Conservation (phyloP, 148 eudicot species). For the Fallopia convolvulus region DNA sequence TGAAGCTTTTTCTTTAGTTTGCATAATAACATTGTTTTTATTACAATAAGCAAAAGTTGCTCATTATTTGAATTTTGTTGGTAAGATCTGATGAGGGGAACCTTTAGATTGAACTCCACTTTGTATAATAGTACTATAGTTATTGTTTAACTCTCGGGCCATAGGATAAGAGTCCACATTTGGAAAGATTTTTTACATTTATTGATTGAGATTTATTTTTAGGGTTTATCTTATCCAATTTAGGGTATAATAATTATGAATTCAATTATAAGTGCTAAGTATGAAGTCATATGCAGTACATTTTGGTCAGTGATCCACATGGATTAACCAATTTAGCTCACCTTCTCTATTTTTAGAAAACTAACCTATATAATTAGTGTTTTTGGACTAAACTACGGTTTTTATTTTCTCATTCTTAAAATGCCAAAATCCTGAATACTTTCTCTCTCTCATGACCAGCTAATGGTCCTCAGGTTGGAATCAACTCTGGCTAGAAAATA, state of each 20-base stretch:
- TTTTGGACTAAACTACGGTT: background rate
- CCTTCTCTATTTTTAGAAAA: background rate
- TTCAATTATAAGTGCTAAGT: background rate
- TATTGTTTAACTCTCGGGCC: background rate
- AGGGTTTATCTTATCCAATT: too few relatives aligned
- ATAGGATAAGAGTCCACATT: too few relatives aligned
- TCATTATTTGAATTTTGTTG: background rate
- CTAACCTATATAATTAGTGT: background rate
- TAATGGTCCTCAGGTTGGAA: background rate
- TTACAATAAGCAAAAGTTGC: background rate
- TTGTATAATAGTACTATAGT: background rate
- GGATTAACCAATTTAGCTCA: background rate
- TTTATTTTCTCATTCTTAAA: background rate
- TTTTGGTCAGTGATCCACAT: background rate
- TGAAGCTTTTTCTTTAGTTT: background rate
- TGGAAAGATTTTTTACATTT: too few relatives aligned
- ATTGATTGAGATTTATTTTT: too few relatives aligned
- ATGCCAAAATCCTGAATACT: background rate
- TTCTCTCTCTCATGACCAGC: background rate
- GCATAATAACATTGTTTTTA: background rate
- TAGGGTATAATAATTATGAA: background rate
- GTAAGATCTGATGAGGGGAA: background rate
- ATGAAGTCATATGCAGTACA: background rate
- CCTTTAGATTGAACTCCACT: background rate
- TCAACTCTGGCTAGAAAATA: background rate